Base-by-base conservation (phyloP, 2,329 filamentous ascomycete species). In the Dryadomyces quercus-mongolicae region DNA sequence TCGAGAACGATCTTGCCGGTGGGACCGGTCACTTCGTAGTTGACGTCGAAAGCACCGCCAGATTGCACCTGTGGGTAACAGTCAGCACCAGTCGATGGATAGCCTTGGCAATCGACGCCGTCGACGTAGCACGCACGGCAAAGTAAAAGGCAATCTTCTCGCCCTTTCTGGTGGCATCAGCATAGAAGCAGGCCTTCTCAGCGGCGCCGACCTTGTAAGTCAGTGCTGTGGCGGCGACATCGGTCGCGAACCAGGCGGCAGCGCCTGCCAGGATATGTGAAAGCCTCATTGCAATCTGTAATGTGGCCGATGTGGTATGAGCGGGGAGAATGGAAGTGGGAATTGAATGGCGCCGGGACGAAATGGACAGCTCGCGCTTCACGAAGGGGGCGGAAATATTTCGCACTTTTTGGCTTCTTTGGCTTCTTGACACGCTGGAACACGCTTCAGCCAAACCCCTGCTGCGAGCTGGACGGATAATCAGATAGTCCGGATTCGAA, bases 61-160 rank as follows among this genome's bases (percentile, higher is more conserved):
- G 91, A 92, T 94, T 98, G 93, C 49, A 96, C 91, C 91, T 95
- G 34, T 2, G 20, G 9, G 48, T 44, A 52, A n/a, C n/a, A n/a
- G 16, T 22, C 5, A 25, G 16, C 8, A 21, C 10, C 16, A 8
- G 53, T 38, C 40, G 36, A 18, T n/a, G n/a, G n/a, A n/a, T n/a
- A n/a, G 15, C 22, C 22, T n/a, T 21, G 22, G 47, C 18, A 51
- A 44, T 54, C 51, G 31, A 38, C 34, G 50, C 6, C 6, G 45
- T 16, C 2, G 22, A 9, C 42, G 25, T 10, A n/a, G 22, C n/a
- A 13, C 8, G 42, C 18, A 22, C 93, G 57, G 93, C 94, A 72
- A 98, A 98, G 75, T 98, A 98, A 68, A 98, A 98, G 51, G 93
- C 91, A 62, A 98, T 77, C 80, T 98, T 98, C 64, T 87, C 82